These are phyloP conservation scores for Dendrothele bispora DNA, from an alignment of 768 basidiomycete species.

Conservation along the genomic window DNA sequence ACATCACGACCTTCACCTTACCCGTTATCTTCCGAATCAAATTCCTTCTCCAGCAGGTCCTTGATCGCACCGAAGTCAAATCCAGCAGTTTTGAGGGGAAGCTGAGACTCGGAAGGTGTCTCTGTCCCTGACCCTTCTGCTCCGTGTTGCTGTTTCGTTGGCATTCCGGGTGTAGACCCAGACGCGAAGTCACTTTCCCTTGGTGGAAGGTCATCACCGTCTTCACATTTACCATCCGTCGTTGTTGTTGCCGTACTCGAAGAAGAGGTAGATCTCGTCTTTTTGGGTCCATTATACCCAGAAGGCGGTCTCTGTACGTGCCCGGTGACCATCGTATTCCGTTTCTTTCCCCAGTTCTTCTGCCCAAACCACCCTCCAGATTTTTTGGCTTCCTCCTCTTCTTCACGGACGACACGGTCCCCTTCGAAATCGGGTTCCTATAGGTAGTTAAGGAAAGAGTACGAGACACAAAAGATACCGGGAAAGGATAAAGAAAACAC, in stretches of 20 bases:
- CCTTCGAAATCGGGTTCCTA: slow-evolving; percentile 78
- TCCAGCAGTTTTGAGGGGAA: slow-evolving; percentile 77
- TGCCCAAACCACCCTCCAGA: slow-evolving; percentile 70
- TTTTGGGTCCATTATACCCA: neutral
- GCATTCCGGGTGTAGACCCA: slow-evolving; percentile 17
- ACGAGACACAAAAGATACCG: too few species aligned
- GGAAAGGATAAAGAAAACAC: too few species aligned
- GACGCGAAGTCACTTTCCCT: slow-evolving; percentile 45
- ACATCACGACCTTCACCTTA: too few species aligned
- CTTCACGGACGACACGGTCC: slow-evolving; percentile 68
- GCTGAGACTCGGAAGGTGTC: slow-evolving; percentile 15
- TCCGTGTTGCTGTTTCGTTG: slow-evolving; percentile 10
- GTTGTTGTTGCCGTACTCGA: slow-evolving; percentile 30
- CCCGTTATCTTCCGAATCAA: too few species aligned
- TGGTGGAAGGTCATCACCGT: slow-evolving; percentile 72
- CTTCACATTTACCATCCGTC: too few species aligned
- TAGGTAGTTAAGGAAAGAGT: neutral
- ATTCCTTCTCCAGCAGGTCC: slow-evolving; percentile 61
- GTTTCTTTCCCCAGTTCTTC: slow-evolving; percentile 28
- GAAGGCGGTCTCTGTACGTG: slow-evolving; percentile 2
- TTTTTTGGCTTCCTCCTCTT: slow-evolving; percentile 56
- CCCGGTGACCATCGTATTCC: slow-evolving; percentile 37
- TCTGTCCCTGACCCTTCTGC: slow-evolving; percentile 21
- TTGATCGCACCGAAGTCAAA: slow-evolving; percentile 86
- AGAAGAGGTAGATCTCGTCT: slow-evolving; percentile 42